These are phyloP conservation scores for Boletus vinaceobasis DNA, from an alignment of 768 basidiomycete species.

Conservation along the genomic window DNA sequence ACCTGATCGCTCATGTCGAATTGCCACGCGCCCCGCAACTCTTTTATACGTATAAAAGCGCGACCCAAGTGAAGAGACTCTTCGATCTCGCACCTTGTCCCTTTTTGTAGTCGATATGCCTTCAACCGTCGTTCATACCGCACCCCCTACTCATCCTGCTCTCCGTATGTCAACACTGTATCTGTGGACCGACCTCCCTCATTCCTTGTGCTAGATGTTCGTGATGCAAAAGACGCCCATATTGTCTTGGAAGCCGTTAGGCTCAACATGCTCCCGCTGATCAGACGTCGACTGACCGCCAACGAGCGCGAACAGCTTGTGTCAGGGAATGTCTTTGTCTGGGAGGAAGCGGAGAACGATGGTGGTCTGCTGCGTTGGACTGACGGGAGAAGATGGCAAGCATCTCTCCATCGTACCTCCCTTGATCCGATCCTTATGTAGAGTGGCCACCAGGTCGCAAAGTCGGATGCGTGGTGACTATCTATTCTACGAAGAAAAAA, in stretches of 20 bases:
- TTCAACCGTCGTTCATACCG: slow-evolving; percentile 17
- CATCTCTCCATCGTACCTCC: background rate
- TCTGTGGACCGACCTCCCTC: background rate
- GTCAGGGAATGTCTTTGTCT: slow-evolving; percentile 79
- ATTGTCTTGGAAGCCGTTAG: slow-evolving; percentile 74
- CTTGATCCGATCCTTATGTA: slow-evolving; percentile 2
- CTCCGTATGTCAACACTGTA: slow-evolving; percentile 24
- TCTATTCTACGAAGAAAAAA: slow-evolving; percentile 81
- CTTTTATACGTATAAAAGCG: slow-evolving; percentile 24
- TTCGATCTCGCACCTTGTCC: slow-evolving; percentile 3
- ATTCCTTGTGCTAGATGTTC: slow-evolving; percentile 49
- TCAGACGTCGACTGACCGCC: slow-evolving; percentile 65
- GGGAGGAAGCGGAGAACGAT: slow-evolving; percentile 79
- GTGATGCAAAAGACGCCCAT: slow-evolving; percentile 78
- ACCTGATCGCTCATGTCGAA: slow-evolving; percentile 14
- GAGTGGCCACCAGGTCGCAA: slow-evolving; percentile 56
- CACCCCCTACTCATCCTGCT: slow-evolving; percentile 30
- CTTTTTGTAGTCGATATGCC: slow-evolving; percentile 10
- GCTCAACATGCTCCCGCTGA: slow-evolving; percentile 63
- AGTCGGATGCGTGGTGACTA: slow-evolving; percentile 83
- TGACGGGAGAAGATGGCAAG: slow-evolving; percentile 74
- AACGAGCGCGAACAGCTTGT: slow-evolving; percentile 65
- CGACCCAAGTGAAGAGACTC: background rate
- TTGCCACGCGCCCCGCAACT: slow-evolving; percentile 16
- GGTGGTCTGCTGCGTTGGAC: slow-evolving; percentile 73